These are phyloP conservation scores for Eucalyptus polyanthemos DNA, from an alignment of 345 rosid species.

Conservation along the genomic window DNA sequence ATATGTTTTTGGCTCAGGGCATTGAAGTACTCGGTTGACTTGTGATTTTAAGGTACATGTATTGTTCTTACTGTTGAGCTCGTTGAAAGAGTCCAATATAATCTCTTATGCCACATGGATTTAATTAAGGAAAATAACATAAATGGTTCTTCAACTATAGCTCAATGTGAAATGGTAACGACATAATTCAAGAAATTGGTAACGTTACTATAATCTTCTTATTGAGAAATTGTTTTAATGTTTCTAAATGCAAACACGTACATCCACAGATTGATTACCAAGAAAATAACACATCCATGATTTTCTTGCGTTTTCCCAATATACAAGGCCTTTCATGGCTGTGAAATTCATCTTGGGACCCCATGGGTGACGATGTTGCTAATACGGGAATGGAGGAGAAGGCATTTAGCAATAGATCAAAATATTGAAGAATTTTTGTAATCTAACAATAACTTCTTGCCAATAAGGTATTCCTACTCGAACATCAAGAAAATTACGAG, in stretches of 20 bases:
- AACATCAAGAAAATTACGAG: background rate
- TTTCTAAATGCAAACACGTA: background rate
- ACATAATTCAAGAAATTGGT: background rate
- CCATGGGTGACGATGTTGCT: background rate
- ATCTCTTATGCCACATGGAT: too few relatives aligned
- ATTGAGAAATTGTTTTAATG: background rate
- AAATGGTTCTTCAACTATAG: too few relatives aligned
- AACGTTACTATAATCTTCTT: background rate
- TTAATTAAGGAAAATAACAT: too few relatives aligned
- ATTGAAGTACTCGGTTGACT: too few relatives aligned
- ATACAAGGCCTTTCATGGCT: background rate
- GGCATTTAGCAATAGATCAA: background rate
- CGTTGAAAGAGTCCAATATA: too few relatives aligned
- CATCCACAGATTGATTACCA: too few relatives aligned
- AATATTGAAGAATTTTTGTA: fast-evolving
- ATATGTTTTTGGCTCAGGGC: too few relatives aligned
- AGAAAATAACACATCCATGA: background rate
- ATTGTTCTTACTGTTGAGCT: too few relatives aligned
- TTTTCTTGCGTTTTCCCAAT: background rate
- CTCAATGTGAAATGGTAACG: too few relatives aligned
- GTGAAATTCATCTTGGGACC: background rate
- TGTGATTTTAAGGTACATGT: too few relatives aligned
- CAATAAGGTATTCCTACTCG: background rate
- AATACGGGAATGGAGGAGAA: background rate
- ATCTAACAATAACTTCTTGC: background rate